Evolutionary conservation across 163 green algal species (phyloP).

Genomic region (Coccomyxa subellipsoidea): DNA sequence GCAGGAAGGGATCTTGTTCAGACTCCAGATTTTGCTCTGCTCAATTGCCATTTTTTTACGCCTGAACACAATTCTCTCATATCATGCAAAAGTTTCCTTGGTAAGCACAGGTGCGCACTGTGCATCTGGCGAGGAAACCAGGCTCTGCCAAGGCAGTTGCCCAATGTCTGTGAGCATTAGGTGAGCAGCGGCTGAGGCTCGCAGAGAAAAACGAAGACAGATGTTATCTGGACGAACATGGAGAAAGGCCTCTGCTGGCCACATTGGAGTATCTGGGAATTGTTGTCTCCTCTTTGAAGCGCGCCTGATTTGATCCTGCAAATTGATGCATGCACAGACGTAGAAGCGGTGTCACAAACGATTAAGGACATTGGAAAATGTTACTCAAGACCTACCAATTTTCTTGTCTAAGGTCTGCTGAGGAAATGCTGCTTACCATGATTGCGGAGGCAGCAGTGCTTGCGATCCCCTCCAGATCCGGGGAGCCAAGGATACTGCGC

Average conservation of each 20-base stretch:
- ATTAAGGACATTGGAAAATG: background rate
- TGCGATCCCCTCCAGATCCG: background rate
- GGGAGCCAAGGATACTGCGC: background rate
- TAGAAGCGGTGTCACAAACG: background rate
- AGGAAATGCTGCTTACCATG: background rate
- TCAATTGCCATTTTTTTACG: too few relatives aligned
- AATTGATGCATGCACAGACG: background rate
- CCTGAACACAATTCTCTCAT: too few relatives aligned
- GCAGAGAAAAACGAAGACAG: background rate
- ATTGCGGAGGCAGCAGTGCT: background rate
- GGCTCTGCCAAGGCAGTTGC: background rate
- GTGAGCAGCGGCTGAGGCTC: background rate
- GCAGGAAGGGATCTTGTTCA: too few relatives aligned
- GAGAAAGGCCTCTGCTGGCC: background rate
- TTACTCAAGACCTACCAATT: too few relatives aligned
- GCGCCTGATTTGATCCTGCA: background rate
- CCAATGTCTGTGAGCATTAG: background rate
- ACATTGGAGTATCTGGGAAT: background rate
- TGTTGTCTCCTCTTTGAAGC: background rate
- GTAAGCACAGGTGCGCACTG: background rate
- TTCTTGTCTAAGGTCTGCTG: too few relatives aligned
- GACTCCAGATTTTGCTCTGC: too few relatives aligned
- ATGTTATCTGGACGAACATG: background rate
- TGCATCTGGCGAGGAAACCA: background rate
- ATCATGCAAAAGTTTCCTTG: too few relatives aligned